Evolutionary conservation across 2,329 filamentous ascomycete species (phyloP), one percentile per base, ranked within the genome.

Genomic region (Penicillium sclerotigenum): DNA sequence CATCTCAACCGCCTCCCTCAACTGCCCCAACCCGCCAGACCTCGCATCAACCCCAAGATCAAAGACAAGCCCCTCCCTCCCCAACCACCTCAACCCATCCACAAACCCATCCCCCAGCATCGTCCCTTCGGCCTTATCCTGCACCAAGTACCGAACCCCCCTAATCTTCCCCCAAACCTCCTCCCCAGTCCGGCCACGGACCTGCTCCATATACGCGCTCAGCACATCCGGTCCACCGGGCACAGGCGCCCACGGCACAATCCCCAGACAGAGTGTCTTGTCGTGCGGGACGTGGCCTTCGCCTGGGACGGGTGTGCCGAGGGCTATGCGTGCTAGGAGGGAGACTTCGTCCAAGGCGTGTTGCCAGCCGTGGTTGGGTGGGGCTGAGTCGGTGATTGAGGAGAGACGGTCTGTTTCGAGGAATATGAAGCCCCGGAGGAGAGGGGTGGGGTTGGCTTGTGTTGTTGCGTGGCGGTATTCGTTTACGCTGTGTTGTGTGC

Each of bases 211-310:
- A 71, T 95, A 97, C 75, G 73, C 59, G 82, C 76, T 22, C 69
- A 97, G 74, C 0, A 79, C 80, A 6, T 72, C 77, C 0, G 81
- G 69, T 0, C 89, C 85, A 40, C 85, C 83, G 10, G 88, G 83
- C 47, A 97, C 70, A 0, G 92, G 92, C n/a, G 91, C 91, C 90
- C 90, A 97, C 1, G 90, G 86, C 4, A 97, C 81, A 60, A 91
- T 83, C 0, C 83, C 92, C 2, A 87, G 77, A 64, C 90, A 85
- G 20, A 87, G 75, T 24, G 76, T 69, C 14, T 78, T 78, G 51
- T 86, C 81, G 3, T 72, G 71, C 37, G 75, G 57, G 1, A 69
- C 68, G 71, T 89, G 84, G 33, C 85, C 86, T 66, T 88, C 83
- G 28, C 81, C 82, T 1, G 79, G 70, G 28, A 75, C 68, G 0